Evolutionary conservation across 306 rosid genomes (phyloP), one percentile per base, ranked within the genome.

Genomic region (Bauhinia variegata): DNA sequence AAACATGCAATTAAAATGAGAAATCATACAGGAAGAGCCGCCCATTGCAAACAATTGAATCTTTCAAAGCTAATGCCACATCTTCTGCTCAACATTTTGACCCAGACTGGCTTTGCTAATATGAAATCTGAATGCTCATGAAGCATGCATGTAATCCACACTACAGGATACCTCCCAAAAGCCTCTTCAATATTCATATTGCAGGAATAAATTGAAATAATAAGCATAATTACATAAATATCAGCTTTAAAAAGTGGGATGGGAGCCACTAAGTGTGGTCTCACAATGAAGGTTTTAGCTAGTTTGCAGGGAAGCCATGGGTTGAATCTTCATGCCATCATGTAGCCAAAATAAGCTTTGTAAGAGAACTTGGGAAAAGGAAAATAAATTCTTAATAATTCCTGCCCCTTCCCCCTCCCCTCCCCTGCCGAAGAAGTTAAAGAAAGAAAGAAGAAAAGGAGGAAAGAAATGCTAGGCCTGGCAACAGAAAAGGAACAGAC

Each of bases 41-140:
- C 79, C 55, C 41, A 36, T 83, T 68, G 82, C 85, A 85, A 73
- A 83, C 84, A 85, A 77, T 55, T 58, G 85, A 79, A 88, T 85
- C 84, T 78, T 77, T 80, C 85, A 80, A 87, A 66, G 82, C 56
- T 79, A 78, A 86, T 71, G 78, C 77, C 82, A 56, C 78, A 80
- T 79, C 89, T 79, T 89, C 92, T 51, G 81, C 80, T 73, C 88
- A 84, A 77, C 43, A 70, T 54, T 75, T 65, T 74, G 84, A 79
- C 82, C 76, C 30, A 84, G 74, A 77, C 82, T 78, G 74, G 70
- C 80, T 84, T 36, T 68, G 79, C 82, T 72, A 86, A 80, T 80
- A 80, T 74, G 75, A 73, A 80, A 75, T 80, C 60, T 62, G 61
- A 51, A 81, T 80, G 82, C 84, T 83, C 81, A 71, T 36, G 37